Conservation (phyloP, 2,329 filamentous ascomycete genomes). For the Curvularia sp. region DNA sequence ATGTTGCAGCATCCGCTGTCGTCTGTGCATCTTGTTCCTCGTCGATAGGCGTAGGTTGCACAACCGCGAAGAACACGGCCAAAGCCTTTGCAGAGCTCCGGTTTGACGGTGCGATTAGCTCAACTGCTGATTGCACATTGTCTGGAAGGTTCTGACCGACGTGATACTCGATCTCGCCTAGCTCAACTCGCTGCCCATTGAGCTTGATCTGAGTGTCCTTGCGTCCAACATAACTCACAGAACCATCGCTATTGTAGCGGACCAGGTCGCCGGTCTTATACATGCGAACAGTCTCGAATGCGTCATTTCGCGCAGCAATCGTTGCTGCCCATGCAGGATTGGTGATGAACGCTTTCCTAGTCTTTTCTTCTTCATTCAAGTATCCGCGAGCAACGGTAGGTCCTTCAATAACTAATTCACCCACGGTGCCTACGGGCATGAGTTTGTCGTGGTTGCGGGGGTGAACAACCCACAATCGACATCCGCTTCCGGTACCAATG, state of each 20-base stretch:
- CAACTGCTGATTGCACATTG: conserved; percentile 43
- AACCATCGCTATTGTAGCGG: conserved; percentile 34
- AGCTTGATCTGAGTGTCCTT: conserved; percentile 44
- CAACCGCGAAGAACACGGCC: conserved; percentile 42
- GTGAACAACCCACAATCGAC: conserved; percentile 52
- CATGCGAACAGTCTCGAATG: conserved; percentile 27
- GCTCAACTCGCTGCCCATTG: conserved; percentile 41
- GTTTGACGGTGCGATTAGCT: conserved; percentile 42
- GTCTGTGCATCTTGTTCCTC: conserved; percentile 23
- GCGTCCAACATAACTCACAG: conserved; percentile 39
- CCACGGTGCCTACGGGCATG: conserved; percentile 42
- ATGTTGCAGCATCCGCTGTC: conserved; percentile 27
- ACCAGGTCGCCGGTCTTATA: conserved; percentile 34
- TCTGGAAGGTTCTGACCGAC: conserved; percentile 46
- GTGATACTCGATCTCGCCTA: conserved; percentile 42
- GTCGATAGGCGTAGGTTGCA: conserved; percentile 18
- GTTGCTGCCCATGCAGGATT: conserved; percentile 35
- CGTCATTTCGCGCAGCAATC: conserved; percentile 17
- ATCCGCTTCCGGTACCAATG: conserved; percentile 45
- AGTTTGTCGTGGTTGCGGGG: conserved; percentile 48
- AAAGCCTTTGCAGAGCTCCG: conserved; percentile 41
- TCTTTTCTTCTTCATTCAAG: conserved; percentile 34
- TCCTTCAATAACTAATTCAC: conserved; percentile 56
- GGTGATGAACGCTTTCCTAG: conserved; percentile 40
- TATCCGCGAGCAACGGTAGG: conserved; percentile 52